These are phyloP conservation scores for Apiospora malaysiana DNA, from an alignment of 2,329 filamentous ascomycete species.

Conservation along the genomic window DNA sequence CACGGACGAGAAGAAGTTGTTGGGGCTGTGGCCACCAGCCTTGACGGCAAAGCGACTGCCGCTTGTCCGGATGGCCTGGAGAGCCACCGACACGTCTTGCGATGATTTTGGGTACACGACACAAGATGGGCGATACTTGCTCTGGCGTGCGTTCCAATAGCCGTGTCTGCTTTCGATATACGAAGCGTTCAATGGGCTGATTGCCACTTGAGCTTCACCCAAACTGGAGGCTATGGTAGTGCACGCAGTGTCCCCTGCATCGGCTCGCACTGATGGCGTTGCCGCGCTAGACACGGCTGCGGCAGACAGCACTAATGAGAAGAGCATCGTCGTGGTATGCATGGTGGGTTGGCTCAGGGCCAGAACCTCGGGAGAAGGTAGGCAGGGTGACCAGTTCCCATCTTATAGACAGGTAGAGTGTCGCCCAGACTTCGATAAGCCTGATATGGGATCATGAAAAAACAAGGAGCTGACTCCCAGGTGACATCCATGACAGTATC, in stretches of 20 bases:
- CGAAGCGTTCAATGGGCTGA: slow-evolving; percentile 27
- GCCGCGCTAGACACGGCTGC: neutral
- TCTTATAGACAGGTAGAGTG: neutral
- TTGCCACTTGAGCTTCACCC: slow-evolving; percentile 25
- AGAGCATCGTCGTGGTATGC: neutral
- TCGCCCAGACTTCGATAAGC: neutral
- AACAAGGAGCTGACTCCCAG: neutral
- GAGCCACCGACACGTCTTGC: slow-evolving; percentile 35
- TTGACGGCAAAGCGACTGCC: slow-evolving; percentile 34
- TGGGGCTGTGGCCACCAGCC: slow-evolving; percentile 38
- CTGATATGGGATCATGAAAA: neutral
- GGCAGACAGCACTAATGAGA: neutral
- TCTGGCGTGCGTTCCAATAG: slow-evolving; percentile 37
- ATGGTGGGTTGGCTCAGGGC: neutral
- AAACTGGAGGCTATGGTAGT: slow-evolving; percentile 9
- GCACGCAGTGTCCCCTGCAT: neutral
- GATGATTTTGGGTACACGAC: slow-evolving; percentile 35
- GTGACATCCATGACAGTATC: neutral
- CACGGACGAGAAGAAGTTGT: slow-evolving; percentile 34
- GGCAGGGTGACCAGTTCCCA: neutral
- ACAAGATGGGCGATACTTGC: slow-evolving; percentile 35
- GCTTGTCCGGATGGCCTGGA: slow-evolving; percentile 34
- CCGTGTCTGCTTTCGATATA: slow-evolving; percentile 31
- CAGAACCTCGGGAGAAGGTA: neutral
- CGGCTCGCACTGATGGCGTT: slow-evolving; percentile 1